These are phyloP conservation scores for Kalaharituber pfeilii DNA, from an alignment of 2,329 filamentous ascomycete genomes.

Conservation along the genomic window DNA sequence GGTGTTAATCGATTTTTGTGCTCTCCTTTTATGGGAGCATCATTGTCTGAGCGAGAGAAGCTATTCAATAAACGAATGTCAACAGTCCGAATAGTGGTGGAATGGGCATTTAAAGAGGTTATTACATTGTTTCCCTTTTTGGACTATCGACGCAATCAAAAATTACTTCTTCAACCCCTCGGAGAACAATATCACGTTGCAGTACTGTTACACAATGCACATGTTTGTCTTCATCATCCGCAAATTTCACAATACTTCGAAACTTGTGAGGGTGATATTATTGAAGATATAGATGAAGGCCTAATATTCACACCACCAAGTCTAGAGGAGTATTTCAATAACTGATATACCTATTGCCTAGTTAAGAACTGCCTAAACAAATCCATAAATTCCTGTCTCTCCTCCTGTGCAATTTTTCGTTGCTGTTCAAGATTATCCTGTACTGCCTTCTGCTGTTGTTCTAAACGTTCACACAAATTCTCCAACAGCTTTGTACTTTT, in stretches of 20 bases:
- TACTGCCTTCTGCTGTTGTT: not conserved
- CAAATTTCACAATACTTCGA: not conserved
- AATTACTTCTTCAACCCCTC: not conserved
- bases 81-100: not conserved
- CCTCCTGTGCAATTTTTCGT: constrained; percentile 3
- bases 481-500: too few relatives aligned
- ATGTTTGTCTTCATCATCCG: not conserved
- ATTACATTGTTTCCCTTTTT: not conserved
- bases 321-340: constrained; percentile 3
- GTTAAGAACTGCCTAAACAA: not conserved
- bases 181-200: not conserved
- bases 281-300: too few relatives aligned
- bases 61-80: constrained; percentile 3
- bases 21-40: not conserved
- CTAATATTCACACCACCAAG: too few relatives aligned
- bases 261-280: too few relatives aligned
- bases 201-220: constrained; percentile 2
- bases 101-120: constrained; percentile 4
- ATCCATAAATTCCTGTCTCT: not conserved
- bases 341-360: not conserved
- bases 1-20: not conserved
- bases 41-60: not conserved
- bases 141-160: not conserved
- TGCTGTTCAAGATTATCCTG: not conserved
- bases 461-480: too few relatives aligned